These are phyloP conservation scores for Basidioascus undulatus DNA, from an alignment of 768 basidiomycete species.

Conservation along the genomic window DNA sequence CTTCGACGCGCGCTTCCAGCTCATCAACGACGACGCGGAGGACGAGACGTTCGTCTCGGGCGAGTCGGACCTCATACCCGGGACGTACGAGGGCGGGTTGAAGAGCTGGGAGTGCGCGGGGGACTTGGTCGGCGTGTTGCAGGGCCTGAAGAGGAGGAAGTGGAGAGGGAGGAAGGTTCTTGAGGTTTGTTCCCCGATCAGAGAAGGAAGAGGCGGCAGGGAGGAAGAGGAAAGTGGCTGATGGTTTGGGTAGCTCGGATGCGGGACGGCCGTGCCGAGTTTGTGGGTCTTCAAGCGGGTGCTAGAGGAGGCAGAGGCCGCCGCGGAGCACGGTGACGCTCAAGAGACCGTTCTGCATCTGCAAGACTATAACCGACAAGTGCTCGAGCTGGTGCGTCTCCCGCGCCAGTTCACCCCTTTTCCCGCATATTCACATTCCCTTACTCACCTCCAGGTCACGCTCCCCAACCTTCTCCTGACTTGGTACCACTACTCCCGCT, in stretches of 20 bases:
- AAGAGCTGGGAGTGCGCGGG: slow-evolving; percentile 96
- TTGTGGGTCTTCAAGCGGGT: slow-evolving; percentile 42
- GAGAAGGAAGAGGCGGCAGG: too few species aligned
- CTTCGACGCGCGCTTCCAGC: slow-evolving; percentile 87
- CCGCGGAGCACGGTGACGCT: slow-evolving; percentile 1
- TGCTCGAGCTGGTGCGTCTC: slow-evolving; percentile 36
- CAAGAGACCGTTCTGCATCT: slow-evolving; percentile 37
- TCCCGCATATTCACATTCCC: not conserved
- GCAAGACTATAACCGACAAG: slow-evolving; percentile 63
- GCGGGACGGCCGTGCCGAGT: slow-evolving; percentile 73
- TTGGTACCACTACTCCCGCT: slow-evolving; percentile 39
- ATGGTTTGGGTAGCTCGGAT: too few species aligned
- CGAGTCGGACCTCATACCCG: slow-evolving; percentile 71
- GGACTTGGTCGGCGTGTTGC: slow-evolving; percentile 45
- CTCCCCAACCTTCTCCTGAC: slow-evolving; percentile 28
- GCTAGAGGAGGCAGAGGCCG: slow-evolving; percentile 14
- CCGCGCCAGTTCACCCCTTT: not conserved
- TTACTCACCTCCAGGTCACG: slow-evolving; percentile 12
- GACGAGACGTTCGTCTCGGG: slow-evolving; percentile 39
- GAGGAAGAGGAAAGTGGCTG: too few species aligned
- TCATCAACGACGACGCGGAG: slow-evolving; percentile 35
- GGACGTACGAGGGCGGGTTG: slow-evolving; percentile 82
- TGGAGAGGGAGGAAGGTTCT: slow-evolving; percentile 32
- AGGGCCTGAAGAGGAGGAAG: slow-evolving; percentile 12
- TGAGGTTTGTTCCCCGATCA: slow-evolving; percentile 32